These are phyloP conservation scores for Spinacia oleracea DNA, from an alignment of 179 eudicot species.

Conservation along the genomic window DNA sequence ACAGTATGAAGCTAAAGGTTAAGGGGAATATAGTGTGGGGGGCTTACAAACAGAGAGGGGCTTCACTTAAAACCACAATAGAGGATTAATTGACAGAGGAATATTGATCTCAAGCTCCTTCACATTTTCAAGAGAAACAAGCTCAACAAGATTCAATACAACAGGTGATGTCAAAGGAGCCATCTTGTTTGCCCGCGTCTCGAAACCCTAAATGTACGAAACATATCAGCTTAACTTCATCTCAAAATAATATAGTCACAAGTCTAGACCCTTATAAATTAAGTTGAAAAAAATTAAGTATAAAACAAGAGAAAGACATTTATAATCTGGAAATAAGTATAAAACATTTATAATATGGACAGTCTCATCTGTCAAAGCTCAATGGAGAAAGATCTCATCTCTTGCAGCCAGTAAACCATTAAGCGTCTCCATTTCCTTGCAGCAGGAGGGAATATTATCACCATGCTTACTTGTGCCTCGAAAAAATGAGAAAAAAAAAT, in stretches of 20 bases:
- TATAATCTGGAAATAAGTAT: no score
- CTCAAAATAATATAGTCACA: no score
- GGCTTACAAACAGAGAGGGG: slow-evolving; percentile 57
- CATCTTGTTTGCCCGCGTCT: slow-evolving; percentile 48
- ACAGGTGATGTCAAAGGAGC: slow-evolving; percentile 52
- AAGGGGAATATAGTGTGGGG: not conserved
- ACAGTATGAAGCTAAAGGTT: no score
- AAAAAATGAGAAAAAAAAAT: no score
- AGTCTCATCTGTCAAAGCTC: slow-evolving; percentile 87
- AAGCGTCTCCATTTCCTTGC: slow-evolving; percentile 98
- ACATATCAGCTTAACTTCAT: not conserved
- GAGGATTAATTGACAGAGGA: slow-evolving; percentile 53
- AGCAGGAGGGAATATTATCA: slow-evolving; percentile 71
- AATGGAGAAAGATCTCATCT: slow-evolving; percentile 90
- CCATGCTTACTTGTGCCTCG: slow-evolving; percentile 50
- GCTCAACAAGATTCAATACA: slow-evolving; percentile 68
- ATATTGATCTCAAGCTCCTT: slow-evolving; percentile 48
- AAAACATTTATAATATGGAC: slow-evolving; percentile 84
- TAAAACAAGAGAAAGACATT: no score
- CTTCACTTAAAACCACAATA: slow-evolving; percentile 33
- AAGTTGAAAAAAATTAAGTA: no score
- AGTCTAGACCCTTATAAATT: no score
- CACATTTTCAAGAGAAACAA: slow-evolving; percentile 47
- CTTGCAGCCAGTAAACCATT: slow-evolving; percentile 98
- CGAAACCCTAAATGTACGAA: slow-evolving; percentile 41